These are phyloP conservation scores for Themeda triandra DNA, from an alignment of 176 grass and related monocot genomes.

Conservation along the genomic window DNA sequence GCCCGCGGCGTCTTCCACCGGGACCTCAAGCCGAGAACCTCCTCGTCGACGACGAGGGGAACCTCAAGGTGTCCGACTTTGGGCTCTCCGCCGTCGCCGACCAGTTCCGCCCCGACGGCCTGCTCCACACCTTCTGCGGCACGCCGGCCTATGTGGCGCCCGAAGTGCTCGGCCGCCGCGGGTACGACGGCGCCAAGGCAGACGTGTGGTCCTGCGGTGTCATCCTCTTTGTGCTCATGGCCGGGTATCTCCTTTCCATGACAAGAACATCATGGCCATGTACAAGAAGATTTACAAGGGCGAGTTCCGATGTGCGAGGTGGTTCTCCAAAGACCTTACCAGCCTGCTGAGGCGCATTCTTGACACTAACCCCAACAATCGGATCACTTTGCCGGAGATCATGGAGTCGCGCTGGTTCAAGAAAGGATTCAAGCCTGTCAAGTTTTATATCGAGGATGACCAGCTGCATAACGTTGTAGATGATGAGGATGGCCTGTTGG, in stretches of 20 bases:
- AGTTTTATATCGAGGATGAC: slow-evolving; percentile 91
- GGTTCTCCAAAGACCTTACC: slow-evolving; percentile 84
- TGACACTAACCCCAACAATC: slow-evolving; percentile 61
- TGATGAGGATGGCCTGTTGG: too few species aligned
- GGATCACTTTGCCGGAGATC: slow-evolving; percentile 74
- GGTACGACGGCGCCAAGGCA: slow-evolving; percentile 82
- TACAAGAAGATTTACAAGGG: slow-evolving; percentile 94
- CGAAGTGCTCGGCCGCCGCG: slow-evolving; percentile 68
- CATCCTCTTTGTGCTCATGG: slow-evolving; percentile 96
- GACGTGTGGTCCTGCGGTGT: slow-evolving; percentile 97
- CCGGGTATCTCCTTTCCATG: slow-evolving; percentile 94
- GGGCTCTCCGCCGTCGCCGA: slow-evolving; percentile 86
- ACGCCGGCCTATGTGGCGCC: slow-evolving; percentile 95
- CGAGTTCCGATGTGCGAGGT: slow-evolving; percentile 84
- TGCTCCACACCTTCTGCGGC: slow-evolving; percentile 97
- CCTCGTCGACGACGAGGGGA: slow-evolving; percentile 71
- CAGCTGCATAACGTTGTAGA: slow-evolving; percentile 52
- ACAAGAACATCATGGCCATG: slow-evolving; percentile 87
- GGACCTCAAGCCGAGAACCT: slow-evolving; percentile 98
- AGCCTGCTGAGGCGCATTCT: slow-evolving; percentile 56
- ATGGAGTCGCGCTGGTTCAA: slow-evolving; percentile 93
- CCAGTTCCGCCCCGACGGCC: slow-evolving; percentile 62
- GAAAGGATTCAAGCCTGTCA: slow-evolving; percentile 83
- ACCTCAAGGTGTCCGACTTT: slow-evolving; percentile 95
- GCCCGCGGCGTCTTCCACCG: slow-evolving; percentile 89